A percentile compares a stretch with the other conserved stretches of the same genome.
These are phyloP conservation scores for Umbilicus rupestris DNA, from an alignment of 164 flowering plant genomes.

Conservation along the genomic window DNA sequence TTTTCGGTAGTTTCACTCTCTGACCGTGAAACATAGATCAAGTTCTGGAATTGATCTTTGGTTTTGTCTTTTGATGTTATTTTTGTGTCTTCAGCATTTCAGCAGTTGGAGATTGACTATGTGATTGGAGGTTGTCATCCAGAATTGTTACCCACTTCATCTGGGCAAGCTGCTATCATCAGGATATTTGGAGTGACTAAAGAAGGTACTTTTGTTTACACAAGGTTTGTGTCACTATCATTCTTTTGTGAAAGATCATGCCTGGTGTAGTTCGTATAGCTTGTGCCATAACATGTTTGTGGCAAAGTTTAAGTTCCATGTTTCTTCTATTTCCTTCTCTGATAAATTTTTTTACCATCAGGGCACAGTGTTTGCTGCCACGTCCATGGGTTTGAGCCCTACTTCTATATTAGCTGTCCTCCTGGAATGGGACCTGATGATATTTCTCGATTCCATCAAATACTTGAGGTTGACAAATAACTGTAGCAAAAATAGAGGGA, in stretches of 20 bases:
- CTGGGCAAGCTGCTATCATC: constrained; percentile 79
- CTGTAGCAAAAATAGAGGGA: neutral
- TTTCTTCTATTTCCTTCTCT: neutral
- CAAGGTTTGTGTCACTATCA: neutral
- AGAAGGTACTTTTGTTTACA: constrained; percentile 45
- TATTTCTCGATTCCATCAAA: constrained; percentile 63
- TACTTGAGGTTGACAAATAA: constrained; percentile 56
- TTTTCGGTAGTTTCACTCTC: too few species aligned
- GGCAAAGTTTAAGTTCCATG: neutral
- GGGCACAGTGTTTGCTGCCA: constrained; percentile 92
- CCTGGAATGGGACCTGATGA: constrained; percentile 94
- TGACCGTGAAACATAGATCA: neutral
- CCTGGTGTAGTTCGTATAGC: neutral
- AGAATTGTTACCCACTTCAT: constrained; percentile 44
- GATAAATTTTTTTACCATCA: constrained; percentile 14
- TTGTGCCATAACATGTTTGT: neutral
- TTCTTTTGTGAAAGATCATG: neutral
- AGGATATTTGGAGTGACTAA: constrained; percentile 90
- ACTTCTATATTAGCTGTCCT: constrained; percentile 81
- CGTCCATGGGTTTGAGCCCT: constrained; percentile 97
- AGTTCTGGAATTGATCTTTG: constrained; percentile 7
- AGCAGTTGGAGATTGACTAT: constrained; percentile 94
- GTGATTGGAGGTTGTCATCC: constrained; percentile 69
- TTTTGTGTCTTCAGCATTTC: constrained; percentile 47
- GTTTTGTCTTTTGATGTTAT: neutral